Conservation (phyloP, 2,329 filamentous ascomycete species). For the Ophiocordyceps camponoti-floridani region DNA sequence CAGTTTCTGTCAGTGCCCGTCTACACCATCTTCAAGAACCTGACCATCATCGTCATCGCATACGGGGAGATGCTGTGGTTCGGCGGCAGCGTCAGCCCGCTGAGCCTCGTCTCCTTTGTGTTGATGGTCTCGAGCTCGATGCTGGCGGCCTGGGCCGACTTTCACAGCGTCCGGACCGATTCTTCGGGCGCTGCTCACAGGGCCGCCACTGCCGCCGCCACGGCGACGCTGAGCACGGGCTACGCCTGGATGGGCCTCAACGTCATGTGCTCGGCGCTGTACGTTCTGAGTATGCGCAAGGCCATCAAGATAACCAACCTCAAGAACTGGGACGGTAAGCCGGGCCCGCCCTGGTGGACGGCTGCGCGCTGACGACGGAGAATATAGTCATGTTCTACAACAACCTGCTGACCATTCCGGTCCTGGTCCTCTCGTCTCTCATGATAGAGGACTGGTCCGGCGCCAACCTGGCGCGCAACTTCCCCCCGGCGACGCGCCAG, state of each 20-base stretch:
- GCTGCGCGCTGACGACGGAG: background rate
- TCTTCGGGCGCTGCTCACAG: conserved; percentile 39
- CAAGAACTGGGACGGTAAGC: conserved; percentile 97
- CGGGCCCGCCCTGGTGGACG: no score
- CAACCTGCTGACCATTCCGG: conserved; percentile 89
- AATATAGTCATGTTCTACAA: conserved; percentile 98
- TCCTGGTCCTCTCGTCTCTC: conserved; percentile 67
- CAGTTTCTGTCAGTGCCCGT: conserved; percentile 95
- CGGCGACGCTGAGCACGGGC: conserved; percentile 82
- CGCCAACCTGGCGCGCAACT: conserved; percentile 70
- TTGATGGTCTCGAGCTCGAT: conserved; percentile 93
- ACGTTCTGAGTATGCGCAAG: conserved; percentile 88
- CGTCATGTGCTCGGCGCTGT: conserved; percentile 83
- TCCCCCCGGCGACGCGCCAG: conserved; percentile 66
- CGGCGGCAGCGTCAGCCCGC: conserved; percentile 72
- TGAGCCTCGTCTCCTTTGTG: conserved; percentile 84
- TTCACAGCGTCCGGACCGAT: conserved; percentile 62
- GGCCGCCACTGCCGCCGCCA: conserved; percentile 51
- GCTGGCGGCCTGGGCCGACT: conserved; percentile 93
- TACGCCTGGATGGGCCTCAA: conserved; percentile 98
- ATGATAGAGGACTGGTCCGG: conserved; percentile 84
- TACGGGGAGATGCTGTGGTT: conserved; percentile 99
- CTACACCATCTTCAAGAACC: conserved; percentile 99
- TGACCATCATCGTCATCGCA: conserved; percentile 96
- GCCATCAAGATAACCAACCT: conserved; percentile 99